Conservation (phyloP, 1,284 basidiomycete species). For the Moesziomyces sp. region DNA sequence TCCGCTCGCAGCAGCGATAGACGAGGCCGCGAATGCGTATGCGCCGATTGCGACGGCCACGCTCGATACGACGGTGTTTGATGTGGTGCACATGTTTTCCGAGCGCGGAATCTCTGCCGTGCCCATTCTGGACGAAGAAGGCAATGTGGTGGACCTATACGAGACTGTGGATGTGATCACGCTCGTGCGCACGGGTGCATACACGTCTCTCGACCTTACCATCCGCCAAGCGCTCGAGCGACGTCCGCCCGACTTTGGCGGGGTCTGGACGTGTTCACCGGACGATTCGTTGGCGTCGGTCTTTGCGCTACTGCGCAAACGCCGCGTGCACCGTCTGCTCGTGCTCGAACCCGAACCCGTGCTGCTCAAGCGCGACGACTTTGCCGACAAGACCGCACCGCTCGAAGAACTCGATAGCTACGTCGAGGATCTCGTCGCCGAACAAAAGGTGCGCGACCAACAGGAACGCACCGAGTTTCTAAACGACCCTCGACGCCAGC, state of each 20-base stretch:
- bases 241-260: constrained; percentile 87
- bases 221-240: constrained; percentile 92
- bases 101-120: constrained; percentile 95
- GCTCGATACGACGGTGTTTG: constrained; percentile 90
- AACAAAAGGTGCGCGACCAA: constrained; percentile 16
- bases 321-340: constrained; percentile 85
- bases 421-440: constrained; percentile 28
- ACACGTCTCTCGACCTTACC: constrained; percentile 93
- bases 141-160: constrained; percentile 94
- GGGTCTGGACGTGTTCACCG: constrained; percentile 94
- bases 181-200: constrained; percentile 86
- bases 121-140: constrained; percentile 91
- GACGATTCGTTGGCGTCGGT: constrained; percentile 92
- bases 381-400: constrained; percentile 14
- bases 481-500: constrained; percentile 6
- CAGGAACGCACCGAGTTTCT: constrained; percentile 9
- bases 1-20: neutral
- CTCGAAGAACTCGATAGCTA: constrained; percentile 41
- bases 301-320: constrained; percentile 89
- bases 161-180: constrained; percentile 97
- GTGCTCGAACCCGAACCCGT: constrained; percentile 53
- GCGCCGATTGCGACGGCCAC: constrained; percentile 93
- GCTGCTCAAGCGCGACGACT: neutral
- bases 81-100: constrained; percentile 98
- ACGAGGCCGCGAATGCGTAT: constrained; percentile 71